phyloP scores from a whole-genome alignment of 768 basidiomycete species.

The Tulasnella sp. region DNA sequence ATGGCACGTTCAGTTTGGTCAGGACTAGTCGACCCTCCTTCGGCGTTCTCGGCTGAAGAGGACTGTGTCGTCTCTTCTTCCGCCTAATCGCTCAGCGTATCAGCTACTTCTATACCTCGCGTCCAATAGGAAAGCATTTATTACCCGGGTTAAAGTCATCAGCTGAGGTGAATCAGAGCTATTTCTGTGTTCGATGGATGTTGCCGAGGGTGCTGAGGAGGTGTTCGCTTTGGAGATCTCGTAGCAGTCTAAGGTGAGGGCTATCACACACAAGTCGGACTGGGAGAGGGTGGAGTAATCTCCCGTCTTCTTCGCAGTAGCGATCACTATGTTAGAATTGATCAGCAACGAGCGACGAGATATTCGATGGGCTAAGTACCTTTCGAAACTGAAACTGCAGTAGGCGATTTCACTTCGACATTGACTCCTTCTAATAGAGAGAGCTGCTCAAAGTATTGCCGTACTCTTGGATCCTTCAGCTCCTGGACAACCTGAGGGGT shows the following conservation, averaged over 20 bases:
- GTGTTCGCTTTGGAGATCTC: constrained; percentile 28
- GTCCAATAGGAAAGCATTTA: neutral
- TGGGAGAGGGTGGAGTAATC: constrained; percentile 88
- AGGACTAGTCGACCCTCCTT: neutral
- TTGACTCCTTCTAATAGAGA: constrained; percentile 65
- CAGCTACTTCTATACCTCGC: neutral
- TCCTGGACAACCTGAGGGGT: constrained; percentile 86
- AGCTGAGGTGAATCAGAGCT: too few species aligned
- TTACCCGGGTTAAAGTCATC: neutral
- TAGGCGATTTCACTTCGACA: constrained; percentile 57
- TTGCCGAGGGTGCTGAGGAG: neutral
- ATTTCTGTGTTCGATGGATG: too few species aligned
- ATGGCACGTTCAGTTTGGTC: neutral
- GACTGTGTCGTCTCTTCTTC: too few species aligned
- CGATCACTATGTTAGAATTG: constrained; percentile 48
- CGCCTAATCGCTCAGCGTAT: neutral
- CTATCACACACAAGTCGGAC: constrained; percentile 83
- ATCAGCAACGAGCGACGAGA: neutral
- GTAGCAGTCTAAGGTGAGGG: constrained; percentile 72
- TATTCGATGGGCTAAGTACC: constrained; percentile 29
- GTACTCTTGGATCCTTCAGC: constrained; percentile 74
- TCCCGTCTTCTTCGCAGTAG: constrained; percentile 89
- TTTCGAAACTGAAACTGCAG: constrained; percentile 46
- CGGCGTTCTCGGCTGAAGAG: too few species aligned
- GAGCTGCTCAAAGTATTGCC: constrained; percentile 76